Evolutionary conservation across 129 eudicot genomes (phyloP).

Genomic region (Artemisia tridentata): DNA sequence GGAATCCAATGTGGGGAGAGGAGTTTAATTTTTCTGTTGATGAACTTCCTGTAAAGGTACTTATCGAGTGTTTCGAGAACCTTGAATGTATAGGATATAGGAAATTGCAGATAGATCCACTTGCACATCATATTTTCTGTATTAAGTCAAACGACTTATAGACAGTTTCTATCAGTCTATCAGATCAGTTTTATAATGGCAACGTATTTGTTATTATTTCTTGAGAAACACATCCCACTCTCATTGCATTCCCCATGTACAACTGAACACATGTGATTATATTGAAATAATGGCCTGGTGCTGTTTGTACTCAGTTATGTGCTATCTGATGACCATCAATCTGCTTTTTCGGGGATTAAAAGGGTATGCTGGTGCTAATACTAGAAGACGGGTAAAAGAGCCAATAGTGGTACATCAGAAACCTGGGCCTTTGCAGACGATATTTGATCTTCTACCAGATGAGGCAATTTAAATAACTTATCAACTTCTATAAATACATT

Average conservation of each 20-base stretch:
- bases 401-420: constrained; percentile 89
- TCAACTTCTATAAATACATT: constrained; percentile 6
- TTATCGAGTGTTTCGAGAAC: background rate
- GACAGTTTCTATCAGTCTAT: no score
- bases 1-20: constrained; percentile 99
- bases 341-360: constrained; percentile 55
- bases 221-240: no score
- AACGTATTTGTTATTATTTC: no score
- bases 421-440: constrained; percentile 91
- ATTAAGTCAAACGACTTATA: background rate
- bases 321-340: no score
- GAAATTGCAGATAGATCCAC: constrained; percentile 7
- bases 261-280: background rate
- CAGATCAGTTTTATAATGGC: no score
- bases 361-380: constrained; percentile 72
- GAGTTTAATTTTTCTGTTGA: constrained; percentile 87
- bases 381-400: constrained; percentile 62
- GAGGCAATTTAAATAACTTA: constrained; percentile 55
- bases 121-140: background rate
- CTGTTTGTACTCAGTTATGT: background rate
- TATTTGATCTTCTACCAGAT: constrained; percentile 80
- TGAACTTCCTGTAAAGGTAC: constrained; percentile 94
- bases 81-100: constrained; percentile 19
- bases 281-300: background rate
- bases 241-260: no score